Evolutionary conservation across 106 monocot species (phyloP).

Genomic region (Dioscorea alata): DNA sequence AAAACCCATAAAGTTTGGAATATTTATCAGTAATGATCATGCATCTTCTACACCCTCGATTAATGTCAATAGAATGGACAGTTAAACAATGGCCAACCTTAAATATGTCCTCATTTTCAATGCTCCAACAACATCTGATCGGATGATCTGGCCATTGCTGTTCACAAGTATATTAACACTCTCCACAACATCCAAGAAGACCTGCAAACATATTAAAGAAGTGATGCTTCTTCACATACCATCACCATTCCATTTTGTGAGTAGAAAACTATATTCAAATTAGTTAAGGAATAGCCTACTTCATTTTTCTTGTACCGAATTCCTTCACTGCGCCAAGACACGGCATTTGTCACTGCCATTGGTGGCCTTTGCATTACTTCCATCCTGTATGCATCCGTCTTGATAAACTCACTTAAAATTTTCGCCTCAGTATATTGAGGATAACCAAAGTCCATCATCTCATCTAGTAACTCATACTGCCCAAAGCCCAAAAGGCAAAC

Average conservation of each 20-base stretch:
- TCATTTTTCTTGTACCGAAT: constrained; percentile 98
- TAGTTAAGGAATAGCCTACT: constrained; percentile 35
- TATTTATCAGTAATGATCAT: too few relatives aligned
- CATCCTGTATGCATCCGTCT: constrained; percentile 98
- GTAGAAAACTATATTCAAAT: neutral
- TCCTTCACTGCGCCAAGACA: constrained; percentile 97
- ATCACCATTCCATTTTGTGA: too few relatives aligned
- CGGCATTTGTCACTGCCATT: constrained; percentile 99
- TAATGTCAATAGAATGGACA: too few relatives aligned
- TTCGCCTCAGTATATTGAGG: constrained; percentile 96
- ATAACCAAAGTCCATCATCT: constrained; percentile 98
- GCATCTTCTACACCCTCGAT: too few relatives aligned
- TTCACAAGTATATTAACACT: constrained; percentile 99
- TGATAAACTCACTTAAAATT: constrained; percentile 93
- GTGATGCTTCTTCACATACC: neutral
- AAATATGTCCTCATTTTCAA: constrained; percentile 98
- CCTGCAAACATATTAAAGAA: constrained; percentile 31
- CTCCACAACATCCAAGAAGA: constrained; percentile 97
- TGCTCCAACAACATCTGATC: constrained; percentile 98
- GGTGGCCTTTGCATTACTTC: constrained; percentile 93
- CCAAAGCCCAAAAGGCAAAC: neutral
- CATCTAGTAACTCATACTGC: constrained; percentile 95
- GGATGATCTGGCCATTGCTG: constrained; percentile 96
- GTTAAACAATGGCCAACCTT: constrained; percentile 37
- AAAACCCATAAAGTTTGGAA: too few relatives aligned